phyloP scores from a whole-genome alignment of 1,139 yeast species.

The Blastobotrys serpentis region DNA sequence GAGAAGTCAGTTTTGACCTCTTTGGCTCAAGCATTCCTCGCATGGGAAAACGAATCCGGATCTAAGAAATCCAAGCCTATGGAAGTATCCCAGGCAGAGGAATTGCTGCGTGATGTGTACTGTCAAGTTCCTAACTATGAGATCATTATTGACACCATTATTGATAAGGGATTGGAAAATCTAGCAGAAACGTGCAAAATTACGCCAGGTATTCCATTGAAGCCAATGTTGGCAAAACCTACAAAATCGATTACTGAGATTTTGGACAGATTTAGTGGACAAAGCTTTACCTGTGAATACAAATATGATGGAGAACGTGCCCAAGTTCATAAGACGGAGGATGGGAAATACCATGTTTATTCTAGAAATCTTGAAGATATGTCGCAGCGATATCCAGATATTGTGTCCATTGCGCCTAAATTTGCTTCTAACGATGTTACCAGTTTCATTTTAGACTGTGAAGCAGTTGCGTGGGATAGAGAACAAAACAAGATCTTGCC shows the following conservation, averaged over 20 bases:
- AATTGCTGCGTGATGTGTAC: conserved; percentile 76
- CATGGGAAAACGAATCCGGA: conserved; percentile 47
- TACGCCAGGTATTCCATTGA: conserved; percentile 90
- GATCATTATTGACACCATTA: conserved; percentile 62
- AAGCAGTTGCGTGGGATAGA: conserved; percentile 98
- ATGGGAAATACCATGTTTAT: conserved; percentile 71
- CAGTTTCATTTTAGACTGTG: conserved; percentile 82
- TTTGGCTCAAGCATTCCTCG: conserved; percentile 76
- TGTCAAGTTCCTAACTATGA: conserved; percentile 93
- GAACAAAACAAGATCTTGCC: conserved; percentile 75
- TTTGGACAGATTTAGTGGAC: conserved; percentile 80
- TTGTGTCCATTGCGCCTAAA: conserved; percentile 64
- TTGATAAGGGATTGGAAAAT: conserved; percentile 64
- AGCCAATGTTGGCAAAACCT: conserved; percentile 98
- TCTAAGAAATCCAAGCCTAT: conserved; percentile 26
- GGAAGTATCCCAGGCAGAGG: conserved; percentile 57
- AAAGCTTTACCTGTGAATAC: conserved; percentile 89
- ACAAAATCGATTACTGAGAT: conserved; percentile 90
- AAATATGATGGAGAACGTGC: conserved; percentile 98
- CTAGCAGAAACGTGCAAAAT: conserved; percentile 68
- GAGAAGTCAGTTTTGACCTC: conserved; percentile 87
- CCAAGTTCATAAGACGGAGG: conserved; percentile 73
- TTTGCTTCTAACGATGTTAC: conserved; percentile 44
- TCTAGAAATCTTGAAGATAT: conserved; percentile 96
- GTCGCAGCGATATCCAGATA: conserved; percentile 94